Conservation (phyloP, 2,329 filamentous ascomycete genomes). For the Camptophora hylomeconis region DNA sequence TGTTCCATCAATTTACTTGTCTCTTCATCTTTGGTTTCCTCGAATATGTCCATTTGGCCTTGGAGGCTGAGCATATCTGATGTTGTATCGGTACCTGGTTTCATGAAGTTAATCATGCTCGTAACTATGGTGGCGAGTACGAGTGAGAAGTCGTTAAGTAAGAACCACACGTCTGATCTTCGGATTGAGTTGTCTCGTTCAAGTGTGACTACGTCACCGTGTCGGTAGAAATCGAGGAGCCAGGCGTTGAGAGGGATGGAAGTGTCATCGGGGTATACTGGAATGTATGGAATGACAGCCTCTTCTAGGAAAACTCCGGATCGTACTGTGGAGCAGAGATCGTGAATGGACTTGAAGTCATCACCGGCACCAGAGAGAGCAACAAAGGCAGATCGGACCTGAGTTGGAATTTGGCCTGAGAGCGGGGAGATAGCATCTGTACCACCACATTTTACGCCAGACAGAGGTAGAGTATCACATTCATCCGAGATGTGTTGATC, state of each 20-base stretch:
- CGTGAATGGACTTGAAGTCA: slow-evolving; percentile 49
- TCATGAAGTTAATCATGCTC: slow-evolving; percentile 22
- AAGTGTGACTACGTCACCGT: slow-evolving; percentile 51
- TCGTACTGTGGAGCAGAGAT: slow-evolving; percentile 54
- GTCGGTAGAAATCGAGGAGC: slow-evolving; percentile 64
- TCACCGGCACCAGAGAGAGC: slow-evolving; percentile 58
- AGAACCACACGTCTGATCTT: slow-evolving; percentile 57
- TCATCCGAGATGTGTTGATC: slow-evolving; percentile 45
- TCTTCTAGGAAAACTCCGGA: slow-evolving; percentile 63
- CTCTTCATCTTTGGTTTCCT: slow-evolving; percentile 8
- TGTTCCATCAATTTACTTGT: slow-evolving; percentile 2
- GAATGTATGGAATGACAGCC: slow-evolving; percentile 56
- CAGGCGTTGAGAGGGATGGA: slow-evolving; percentile 29
- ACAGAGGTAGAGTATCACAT: slow-evolving; percentile 49
- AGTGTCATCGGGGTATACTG: slow-evolving; percentile 44
- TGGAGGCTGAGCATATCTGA: slow-evolving; percentile 17
- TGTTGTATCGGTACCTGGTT: slow-evolving; percentile 14
- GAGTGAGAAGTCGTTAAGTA: slow-evolving; percentile 53
- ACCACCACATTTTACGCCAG: slow-evolving; percentile 33
- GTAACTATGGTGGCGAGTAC: slow-evolving; percentile 26
- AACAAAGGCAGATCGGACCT: slow-evolving; percentile 53
- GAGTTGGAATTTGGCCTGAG: slow-evolving; percentile 20
- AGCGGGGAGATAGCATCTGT: slow-evolving; percentile 8
- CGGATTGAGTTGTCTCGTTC: slow-evolving; percentile 54
- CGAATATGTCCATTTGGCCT: slow-evolving; percentile 20